Base-by-base conservation (phyloP, 2,329 filamentous ascomycete species). In the Penicillium sp. region DNA sequence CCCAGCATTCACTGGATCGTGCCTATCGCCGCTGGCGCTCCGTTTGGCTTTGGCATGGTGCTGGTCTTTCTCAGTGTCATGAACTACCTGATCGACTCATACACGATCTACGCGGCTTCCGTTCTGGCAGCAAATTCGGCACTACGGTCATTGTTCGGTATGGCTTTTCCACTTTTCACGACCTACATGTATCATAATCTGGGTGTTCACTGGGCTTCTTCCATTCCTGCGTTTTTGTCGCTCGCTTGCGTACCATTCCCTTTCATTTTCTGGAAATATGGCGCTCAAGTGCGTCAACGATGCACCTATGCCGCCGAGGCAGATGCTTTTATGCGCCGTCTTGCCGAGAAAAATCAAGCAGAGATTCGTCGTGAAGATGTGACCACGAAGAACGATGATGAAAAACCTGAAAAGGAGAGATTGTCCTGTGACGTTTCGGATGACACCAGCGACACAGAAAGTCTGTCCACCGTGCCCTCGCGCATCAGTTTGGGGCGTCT, bases 181-280 rank as follows among this genome's bases (percentile, higher is more conserved):
- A 66, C 59, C 5, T 59, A 70, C n/a, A 67, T 76, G 66, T 76
- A 74, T 51, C 18, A 60, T 4, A 61, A 63, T 12, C 59, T 76
- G 12, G 72, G 73, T 2, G 71, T 75, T 12, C 69, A 73, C 46
- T 75, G 72, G 73, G 73, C 72, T 1, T 69, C 67, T 6, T 69
- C 65, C 13, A 62, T 76, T 18, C 71, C 70, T 0, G 73, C 66
- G 0, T 74, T 75, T 50, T 51, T 75, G 27, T 68, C 72, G 0
- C 52, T 73, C 6, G 63, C 62, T 0, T 71, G 69, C 28, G 58
- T 70, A 8, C 70, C 70, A 0, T 69, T 72, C 28, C 69, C 68
- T 1, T 68, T 72, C 45, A 52, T 72, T 9, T 68, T 72, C 48
- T 70, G 70, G 52, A 64, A 63, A 45, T 70, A 70, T 48, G 69